Evolutionary conservation across 768 basidiomycete species (phyloP).

Genomic region (Termitomyces sp.): DNA sequence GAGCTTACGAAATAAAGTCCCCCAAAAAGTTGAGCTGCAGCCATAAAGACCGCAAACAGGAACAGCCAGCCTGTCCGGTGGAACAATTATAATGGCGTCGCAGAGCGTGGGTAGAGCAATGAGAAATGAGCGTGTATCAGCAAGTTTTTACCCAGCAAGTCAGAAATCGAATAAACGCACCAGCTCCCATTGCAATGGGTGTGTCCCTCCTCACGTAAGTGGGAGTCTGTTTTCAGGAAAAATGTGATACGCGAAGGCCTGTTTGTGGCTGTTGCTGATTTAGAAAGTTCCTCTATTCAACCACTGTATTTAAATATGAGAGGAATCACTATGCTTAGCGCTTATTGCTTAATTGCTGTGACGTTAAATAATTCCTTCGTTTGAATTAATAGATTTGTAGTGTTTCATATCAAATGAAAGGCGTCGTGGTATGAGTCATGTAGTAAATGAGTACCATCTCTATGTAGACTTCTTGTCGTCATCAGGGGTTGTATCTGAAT

Average conservation of each 20-base stretch:
- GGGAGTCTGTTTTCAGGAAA: not conserved
- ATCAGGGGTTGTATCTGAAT: constrained; percentile 30
- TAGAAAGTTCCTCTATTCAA: not conserved
- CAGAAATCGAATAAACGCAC: not conserved
- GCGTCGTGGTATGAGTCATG: not conserved
- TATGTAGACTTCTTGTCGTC: constrained; percentile 30
- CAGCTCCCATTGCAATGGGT: constrained; percentile 5
- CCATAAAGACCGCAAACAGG: constrained; percentile 92
- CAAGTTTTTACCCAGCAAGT: not conserved
- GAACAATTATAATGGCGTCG: not conserved
- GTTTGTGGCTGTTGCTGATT: not conserved
- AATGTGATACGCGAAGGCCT: not conserved
- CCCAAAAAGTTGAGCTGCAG: constrained; percentile 92
- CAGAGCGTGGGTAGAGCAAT: not conserved
- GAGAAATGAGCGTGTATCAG: not conserved
- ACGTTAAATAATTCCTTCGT: not conserved
- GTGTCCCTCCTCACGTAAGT: not conserved
- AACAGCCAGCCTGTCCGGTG: constrained; percentile 80
- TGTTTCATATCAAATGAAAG: not conserved
- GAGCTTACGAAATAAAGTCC: constrained; percentile 97
- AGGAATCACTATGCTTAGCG: not conserved
- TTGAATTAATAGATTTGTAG: not conserved
- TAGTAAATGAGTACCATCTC: not conserved
- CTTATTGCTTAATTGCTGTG: too few relatives aligned
- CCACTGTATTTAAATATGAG: too few relatives aligned